Base-by-base conservation (phyloP, 2,329 filamentous ascomycete genomes). In the Grosmannia huntii region DNA sequence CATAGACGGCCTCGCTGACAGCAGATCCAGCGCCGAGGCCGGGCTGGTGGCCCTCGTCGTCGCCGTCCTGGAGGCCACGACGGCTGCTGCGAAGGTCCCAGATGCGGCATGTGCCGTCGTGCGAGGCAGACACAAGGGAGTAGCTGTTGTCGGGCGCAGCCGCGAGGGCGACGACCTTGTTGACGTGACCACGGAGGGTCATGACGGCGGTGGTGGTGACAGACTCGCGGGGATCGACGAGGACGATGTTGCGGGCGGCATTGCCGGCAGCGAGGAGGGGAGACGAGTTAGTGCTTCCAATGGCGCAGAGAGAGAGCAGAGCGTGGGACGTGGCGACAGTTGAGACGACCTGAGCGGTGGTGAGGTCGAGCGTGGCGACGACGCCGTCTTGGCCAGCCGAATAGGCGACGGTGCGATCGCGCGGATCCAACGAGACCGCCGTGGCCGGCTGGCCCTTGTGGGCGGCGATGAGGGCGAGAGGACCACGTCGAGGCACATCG, bases 371-470 rank as follows among this genome's bases (percentile, higher is more conserved):
- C 0, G 94, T 97, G 63, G 86, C 86, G 65, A 97, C 76, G 1
- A 88, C 88, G 76, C 96, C 91, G 74, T 99, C 95, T 74, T 89
- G 87, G 21, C 90, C 95, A 25, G 85, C 84, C 1, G 90, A 92
- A 76, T 99, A 97, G 53, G 88, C 92, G 48, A 96, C 89, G 16
- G 89, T 96, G 12, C 84, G 73, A 72, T 97, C 92, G 57, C 83
- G 79, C 5, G 86, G 86, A 71, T 95, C 89, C 75, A 99, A 97
- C 53, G 90, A 79, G 44, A 86, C 87, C 57, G 86, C 87, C 1
- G 88, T 89, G 51, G 91, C 89, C 51, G 87, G 80, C 12, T 84
- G 80, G 23, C 25, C 27, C 58, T 82, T 81, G 78, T 96, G 86
- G 57, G 83, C 81, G 19, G 80, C 74, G 60, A 96, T 79, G 57